phyloP scores from a whole-genome alignment of 306 rosid genomes.

The Phaseolus lunatus region DNA sequence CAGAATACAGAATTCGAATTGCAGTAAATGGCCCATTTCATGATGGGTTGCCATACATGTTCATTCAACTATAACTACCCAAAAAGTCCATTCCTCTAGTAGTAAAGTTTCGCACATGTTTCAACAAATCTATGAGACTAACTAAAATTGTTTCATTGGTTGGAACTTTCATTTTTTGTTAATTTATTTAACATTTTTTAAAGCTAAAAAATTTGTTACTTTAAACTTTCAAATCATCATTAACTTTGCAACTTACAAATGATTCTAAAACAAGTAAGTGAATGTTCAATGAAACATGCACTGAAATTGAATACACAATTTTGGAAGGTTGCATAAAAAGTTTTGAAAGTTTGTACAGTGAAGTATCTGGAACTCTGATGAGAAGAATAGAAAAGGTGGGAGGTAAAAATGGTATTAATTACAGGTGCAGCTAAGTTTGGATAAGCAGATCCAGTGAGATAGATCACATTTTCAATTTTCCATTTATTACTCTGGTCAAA shows the following conservation, averaged over 20 bases:
- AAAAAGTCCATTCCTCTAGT: not conserved
- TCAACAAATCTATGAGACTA: not conserved
- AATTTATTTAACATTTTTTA: no score
- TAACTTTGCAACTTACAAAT: not conserved
- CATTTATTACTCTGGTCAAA: conserved; percentile 34
- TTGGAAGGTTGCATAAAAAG: not conserved
- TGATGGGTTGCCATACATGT: no score
- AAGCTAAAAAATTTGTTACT: no score
- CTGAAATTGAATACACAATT: not conserved
- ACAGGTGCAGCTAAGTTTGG: not conserved
- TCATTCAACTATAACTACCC: not conserved
- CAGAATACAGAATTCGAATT: not conserved
- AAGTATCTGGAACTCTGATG: no score
- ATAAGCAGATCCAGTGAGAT: not conserved
- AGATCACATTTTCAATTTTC: conserved; percentile 28
- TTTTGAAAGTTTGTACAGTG: not conserved
- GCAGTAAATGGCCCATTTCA: not conserved
- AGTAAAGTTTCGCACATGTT: not conserved
- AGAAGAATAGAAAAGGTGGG: no score
- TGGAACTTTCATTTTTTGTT: no score
- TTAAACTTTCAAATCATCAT: not conserved
- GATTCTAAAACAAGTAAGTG: not conserved
- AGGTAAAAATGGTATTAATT: conserved; percentile 23
- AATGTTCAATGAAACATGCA: not conserved
- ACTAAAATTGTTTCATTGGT: not conserved